These are phyloP conservation scores for Solanum hybrid DNA, from an alignment of 305 asterid species.

Conservation along the genomic window DNA sequence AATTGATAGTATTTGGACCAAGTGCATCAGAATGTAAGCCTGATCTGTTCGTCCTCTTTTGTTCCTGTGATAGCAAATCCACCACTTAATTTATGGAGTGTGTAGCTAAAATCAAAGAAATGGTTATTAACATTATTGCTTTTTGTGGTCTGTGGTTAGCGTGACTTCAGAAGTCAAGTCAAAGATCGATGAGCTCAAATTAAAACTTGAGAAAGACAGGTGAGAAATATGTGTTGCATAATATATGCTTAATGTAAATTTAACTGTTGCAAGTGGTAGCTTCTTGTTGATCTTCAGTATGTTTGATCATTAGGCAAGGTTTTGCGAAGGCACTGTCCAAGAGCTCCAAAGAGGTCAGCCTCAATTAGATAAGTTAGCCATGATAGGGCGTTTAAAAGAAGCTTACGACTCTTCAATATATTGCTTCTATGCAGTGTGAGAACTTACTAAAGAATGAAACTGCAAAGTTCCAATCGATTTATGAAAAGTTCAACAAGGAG, in stretches of 20 bases:
- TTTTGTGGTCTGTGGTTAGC: constrained; percentile 29
- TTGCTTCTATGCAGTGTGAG: constrained; percentile 63
- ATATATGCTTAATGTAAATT: not conserved
- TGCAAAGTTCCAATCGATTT: constrained; percentile 51
- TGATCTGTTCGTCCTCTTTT: not conserved
- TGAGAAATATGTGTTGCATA: constrained; percentile 16
- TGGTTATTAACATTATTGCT: not conserved
- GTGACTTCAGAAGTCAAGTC: constrained; percentile 70
- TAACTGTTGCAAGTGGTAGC: not conserved
- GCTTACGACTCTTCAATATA: constrained; percentile 17
- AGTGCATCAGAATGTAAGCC: not conserved
- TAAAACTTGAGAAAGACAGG: constrained; percentile 89
- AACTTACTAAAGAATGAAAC: constrained; percentile 62
- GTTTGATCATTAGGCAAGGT: constrained; percentile 53
- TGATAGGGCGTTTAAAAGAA: not conserved
- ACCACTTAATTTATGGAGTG: not conserved
- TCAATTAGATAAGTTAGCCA: constrained; percentile 4
- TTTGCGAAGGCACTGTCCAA: constrained; percentile 72
- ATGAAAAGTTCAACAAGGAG: constrained; percentile 72
- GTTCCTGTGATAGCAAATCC: not conserved
- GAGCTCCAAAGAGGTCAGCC: constrained; percentile 84
- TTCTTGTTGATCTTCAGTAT: constrained; percentile 12
- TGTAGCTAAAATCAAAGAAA: not conserved
- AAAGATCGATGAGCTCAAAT: constrained; percentile 60
- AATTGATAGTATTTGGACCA: not conserved